Base-by-base conservation (phyloP, 1,284 basidiomycete species). In the Cystobasidiaceae sp. region DNA sequence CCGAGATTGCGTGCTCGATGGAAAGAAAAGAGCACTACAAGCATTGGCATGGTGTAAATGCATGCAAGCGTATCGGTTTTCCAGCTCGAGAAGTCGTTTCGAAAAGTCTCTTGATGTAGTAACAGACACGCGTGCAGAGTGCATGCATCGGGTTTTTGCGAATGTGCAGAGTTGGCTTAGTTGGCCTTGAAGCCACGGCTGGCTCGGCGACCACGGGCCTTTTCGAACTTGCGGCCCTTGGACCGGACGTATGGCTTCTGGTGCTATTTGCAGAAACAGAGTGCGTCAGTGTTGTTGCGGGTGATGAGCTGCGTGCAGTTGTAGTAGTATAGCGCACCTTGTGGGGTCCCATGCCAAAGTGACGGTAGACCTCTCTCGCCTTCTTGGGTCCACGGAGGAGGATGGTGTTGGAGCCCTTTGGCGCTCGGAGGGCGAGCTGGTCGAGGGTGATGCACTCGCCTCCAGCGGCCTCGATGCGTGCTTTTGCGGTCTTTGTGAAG, bases 361-460 rank as follows among this genome's bases (percentile, higher is more conserved):
- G 94, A 81, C 89, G 91, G 81, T 90, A 86, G 52, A 93, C 89
- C 80, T 97, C 93, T 71, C 96, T 86, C 67, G 88, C 84, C 79
- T 87, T 96, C 85, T 89, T 89, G 81, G 89, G 88, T 73, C 94
- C 96, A 70, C 93, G 83, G 74, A 96, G 81, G 72, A 98, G 81
- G 70, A 99, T 83, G 58, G 93, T 97, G 86, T 97, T 97, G 72
- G 89, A 83, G 71, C 96, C 94, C 62, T 90, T 97, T 41, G 94
- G 94, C 67, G 92, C 85, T 70, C 93, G 86, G 71, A 92, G 80
- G 63, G 94, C 94, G 71, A 98, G 89, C 81, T 97, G 93, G 80
- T 99, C 94, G 73, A 99, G 85, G 71, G 96, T 98, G 74, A 99
- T 78, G 70, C 82, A 84, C 82, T 98, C 94, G 76, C 94, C 94